Evolutionary conservation across 495 filamentous ascomycete species (phyloP).

Genomic region (Lasiosphaeria ovina): DNA sequence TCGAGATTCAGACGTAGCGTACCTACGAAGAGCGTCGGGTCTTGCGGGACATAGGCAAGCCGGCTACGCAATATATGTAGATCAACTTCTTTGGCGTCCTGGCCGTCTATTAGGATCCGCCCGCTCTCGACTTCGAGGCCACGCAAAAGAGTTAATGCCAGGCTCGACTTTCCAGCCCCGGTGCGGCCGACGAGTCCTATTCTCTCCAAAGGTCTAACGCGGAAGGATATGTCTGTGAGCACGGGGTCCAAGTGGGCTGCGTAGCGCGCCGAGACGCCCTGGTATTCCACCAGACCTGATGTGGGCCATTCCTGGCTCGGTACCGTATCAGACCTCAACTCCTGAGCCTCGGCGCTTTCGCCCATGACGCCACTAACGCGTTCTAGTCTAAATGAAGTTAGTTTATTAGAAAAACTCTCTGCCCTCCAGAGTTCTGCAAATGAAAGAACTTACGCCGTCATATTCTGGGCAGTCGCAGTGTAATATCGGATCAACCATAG

Average conservation of each 20-base stretch:
- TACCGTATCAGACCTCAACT: constrained; percentile 10
- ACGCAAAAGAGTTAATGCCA: constrained; percentile 39
- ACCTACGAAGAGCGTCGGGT: constrained; percentile 43
- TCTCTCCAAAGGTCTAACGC: constrained; percentile 32
- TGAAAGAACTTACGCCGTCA: constrained; percentile 13
- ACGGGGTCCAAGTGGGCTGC: constrained; percentile 28
- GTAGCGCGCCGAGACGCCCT: constrained; percentile 14
- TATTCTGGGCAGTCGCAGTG: constrained; percentile 44
- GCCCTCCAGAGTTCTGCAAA: too few species aligned
- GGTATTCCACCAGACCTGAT: constrained; percentile 5
- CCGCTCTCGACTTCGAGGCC: constrained; percentile 36
- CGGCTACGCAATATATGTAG: constrained; percentile 45
- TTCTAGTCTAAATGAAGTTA: too few species aligned
- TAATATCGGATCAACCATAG: constrained; percentile 45
- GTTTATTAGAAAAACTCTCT: too few species aligned
- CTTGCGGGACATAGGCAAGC: constrained; percentile 44
- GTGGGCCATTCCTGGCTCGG: constrained; percentile 14
- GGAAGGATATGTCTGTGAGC: constrained; percentile 34
- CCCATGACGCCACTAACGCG: too few species aligned
- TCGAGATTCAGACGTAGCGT: constrained; percentile 47
- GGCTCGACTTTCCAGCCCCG: constrained; percentile 43
- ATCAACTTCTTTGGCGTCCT: constrained; percentile 44
- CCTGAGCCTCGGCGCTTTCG: too few species aligned
- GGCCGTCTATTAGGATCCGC: constrained; percentile 41
- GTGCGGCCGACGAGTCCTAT: constrained; percentile 49